Evolutionary conservation across 2,329 filamentous ascomycete genomes (phyloP).

Genomic region (Trichothecium roseum): DNA sequence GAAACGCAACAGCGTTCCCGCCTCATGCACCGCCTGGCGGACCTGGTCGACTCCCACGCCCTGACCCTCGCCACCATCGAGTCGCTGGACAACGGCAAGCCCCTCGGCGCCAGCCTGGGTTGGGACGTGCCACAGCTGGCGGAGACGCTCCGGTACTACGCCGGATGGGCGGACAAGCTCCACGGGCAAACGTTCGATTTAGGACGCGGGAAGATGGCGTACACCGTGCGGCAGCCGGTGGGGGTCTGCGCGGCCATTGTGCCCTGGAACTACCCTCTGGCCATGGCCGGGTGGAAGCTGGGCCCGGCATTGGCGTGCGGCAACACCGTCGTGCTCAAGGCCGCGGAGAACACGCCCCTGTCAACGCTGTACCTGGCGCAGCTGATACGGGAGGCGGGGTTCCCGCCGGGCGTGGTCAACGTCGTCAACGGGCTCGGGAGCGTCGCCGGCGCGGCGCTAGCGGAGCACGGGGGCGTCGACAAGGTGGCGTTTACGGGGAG

Average conservation of each 20-base stretch:
- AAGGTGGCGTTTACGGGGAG: slow-evolving; percentile 67
- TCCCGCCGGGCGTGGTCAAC: slow-evolving; percentile 64
- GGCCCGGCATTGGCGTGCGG: slow-evolving; percentile 51
- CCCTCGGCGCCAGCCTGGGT: slow-evolving; percentile 53
- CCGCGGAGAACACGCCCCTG: slow-evolving; percentile 50
- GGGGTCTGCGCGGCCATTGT: slow-evolving; percentile 71
- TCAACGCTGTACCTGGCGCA: slow-evolving; percentile 51
- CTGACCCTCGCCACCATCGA: slow-evolving; percentile 43
- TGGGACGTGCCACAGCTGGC: background rate
- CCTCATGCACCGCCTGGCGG: slow-evolving; percentile 59
- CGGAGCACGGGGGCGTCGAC: slow-evolving; percentile 51
- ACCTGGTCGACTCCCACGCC: slow-evolving; percentile 55
- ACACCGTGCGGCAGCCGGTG: slow-evolving; percentile 65
- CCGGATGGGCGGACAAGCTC: slow-evolving; percentile 71
- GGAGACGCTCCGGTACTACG: slow-evolving; percentile 55
- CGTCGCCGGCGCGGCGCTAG: slow-evolving; percentile 55
- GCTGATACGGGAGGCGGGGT: slow-evolving; percentile 58
- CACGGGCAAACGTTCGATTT: slow-evolving; percentile 70
- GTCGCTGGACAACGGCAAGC: slow-evolving; percentile 75
- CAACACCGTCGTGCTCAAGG: slow-evolving; percentile 49
- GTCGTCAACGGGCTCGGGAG: slow-evolving; percentile 55
- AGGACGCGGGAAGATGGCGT: slow-evolving; percentile 59
- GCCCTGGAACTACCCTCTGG: slow-evolving; percentile 72
- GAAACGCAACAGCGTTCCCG: slow-evolving; percentile 57
- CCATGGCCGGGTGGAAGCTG: slow-evolving; percentile 50